These are phyloP conservation scores for Gastrolobium villosum DNA, from an alignment of 306 rosid genomes.

Conservation along the genomic window DNA sequence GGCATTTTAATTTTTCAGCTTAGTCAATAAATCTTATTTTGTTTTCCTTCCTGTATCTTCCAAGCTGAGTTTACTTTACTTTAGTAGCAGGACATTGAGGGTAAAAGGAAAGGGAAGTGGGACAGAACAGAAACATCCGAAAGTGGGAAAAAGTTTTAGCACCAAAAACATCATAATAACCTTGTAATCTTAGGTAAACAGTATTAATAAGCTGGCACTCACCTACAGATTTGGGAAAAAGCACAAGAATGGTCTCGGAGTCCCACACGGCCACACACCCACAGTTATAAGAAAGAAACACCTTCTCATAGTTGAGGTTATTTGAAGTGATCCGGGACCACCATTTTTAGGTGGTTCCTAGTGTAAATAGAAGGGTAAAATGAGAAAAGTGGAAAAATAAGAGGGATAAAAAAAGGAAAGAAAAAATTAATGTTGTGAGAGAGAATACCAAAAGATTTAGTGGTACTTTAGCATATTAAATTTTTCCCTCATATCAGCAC, in stretches of 20 bases:
- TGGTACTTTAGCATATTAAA: too few relatives aligned
- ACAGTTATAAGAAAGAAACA: not conserved
- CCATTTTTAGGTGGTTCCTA: too few relatives aligned
- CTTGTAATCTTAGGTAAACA: slow-evolving; percentile 4
- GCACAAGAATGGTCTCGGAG: not conserved
- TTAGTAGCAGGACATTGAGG: not conserved
- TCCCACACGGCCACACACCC: not conserved
- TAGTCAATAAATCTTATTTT: not conserved
- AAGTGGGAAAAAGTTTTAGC: slow-evolving; percentile 40
- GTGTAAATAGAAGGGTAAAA: too few relatives aligned
- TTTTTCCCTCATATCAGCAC: too few relatives aligned
- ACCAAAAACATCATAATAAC: slow-evolving; percentile 28
- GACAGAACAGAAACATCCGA: slow-evolving; percentile 28
- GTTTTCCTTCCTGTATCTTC: slow-evolving; percentile 1
- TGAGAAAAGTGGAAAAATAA: too few relatives aligned
- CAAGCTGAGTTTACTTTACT: not conserved
- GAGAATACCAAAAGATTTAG: too few relatives aligned
- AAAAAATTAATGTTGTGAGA: too few relatives aligned
- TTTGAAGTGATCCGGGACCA: too few relatives aligned
- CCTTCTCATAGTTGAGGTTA: not conserved
- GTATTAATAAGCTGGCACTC: not conserved
- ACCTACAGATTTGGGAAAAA: not conserved
- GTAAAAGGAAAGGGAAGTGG: slow-evolving; percentile 9
- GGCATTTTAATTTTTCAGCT: not conserved
- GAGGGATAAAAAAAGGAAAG: too few relatives aligned